A percentile compares a stretch with the other conserved stretches of the same genome.
Evolutionary conservation across 768 basidiomycete genomes (phyloP).

Genomic region (Termitomyces sp.): DNA sequence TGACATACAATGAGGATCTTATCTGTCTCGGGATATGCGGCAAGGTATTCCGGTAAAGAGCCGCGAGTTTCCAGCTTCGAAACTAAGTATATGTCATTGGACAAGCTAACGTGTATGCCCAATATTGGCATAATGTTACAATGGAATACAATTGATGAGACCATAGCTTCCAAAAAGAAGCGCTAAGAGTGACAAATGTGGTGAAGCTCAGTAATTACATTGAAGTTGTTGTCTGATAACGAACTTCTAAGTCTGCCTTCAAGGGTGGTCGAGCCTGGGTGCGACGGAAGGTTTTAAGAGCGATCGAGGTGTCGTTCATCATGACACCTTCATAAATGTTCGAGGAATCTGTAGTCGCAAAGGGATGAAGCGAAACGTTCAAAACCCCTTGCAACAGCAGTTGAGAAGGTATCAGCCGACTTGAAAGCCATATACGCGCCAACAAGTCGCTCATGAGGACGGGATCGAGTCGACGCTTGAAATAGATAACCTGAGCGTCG

Average conservation of each 20-base stretch:
- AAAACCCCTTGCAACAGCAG: background rate
- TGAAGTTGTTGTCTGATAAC: background rate
- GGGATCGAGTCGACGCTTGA: no score
- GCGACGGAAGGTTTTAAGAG: slow-evolving; percentile 5
- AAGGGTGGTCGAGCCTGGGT: background rate
- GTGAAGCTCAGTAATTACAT: no score
- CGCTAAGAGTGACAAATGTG: background rate
- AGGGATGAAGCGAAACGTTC: background rate
- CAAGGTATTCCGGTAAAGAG: slow-evolving; percentile 6
- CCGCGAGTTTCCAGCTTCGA: slow-evolving; percentile 8
- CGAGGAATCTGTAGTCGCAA: slow-evolving; percentile 5
- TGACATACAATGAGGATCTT: slow-evolving; percentile 4
- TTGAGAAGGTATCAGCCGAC: background rate
- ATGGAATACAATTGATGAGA: slow-evolving; percentile 1
- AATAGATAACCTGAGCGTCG: no score
- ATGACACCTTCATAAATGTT: slow-evolving; percentile 3
- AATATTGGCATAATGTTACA: slow-evolving; percentile 8
- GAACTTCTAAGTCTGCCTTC: background rate
- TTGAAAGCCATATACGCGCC: slow-evolving; percentile 1
- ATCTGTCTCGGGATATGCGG: background rate
- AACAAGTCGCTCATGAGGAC: slow-evolving; percentile 1
- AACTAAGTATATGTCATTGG: slow-evolving; percentile 1
- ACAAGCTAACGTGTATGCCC: background rate
- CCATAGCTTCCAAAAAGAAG: slow-evolving; percentile 11
- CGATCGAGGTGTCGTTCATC: background rate